phyloP scores from a whole-genome alignment of 495 filamentous ascomycete species.

The Hyphodiscus hymeniophilus region DNA sequence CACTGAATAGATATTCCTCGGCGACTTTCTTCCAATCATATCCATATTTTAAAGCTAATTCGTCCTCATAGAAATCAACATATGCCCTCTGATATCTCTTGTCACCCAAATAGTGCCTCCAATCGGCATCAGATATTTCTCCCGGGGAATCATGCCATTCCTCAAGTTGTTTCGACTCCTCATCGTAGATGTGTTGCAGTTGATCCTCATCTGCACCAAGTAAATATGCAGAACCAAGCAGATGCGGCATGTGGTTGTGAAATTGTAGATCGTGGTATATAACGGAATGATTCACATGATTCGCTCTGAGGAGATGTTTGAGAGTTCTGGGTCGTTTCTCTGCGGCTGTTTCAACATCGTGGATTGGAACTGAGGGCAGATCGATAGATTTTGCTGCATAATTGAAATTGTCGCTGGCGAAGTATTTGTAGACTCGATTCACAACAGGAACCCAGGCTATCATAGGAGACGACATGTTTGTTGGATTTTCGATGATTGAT shows the following conservation, averaged over 20 bases:
- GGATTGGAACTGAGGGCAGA: slow-evolving; percentile 59
- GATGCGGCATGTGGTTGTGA: slow-evolving; percentile 85
- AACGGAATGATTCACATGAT: slow-evolving; percentile 84
- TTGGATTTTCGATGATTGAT: background rate
- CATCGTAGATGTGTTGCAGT: slow-evolving; percentile 71
- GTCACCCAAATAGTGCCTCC: slow-evolving; percentile 75
- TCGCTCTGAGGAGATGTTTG: slow-evolving; percentile 81
- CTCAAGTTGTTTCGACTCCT: slow-evolving; percentile 59
- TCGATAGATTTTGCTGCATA: slow-evolving; percentile 40
- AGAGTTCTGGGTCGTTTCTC: slow-evolving; percentile 76
- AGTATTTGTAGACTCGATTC: slow-evolving; percentile 29
- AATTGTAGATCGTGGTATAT: slow-evolving; percentile 69
- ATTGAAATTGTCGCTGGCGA: slow-evolving; percentile 17
- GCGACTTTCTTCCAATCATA: slow-evolving; percentile 83
- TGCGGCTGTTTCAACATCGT: slow-evolving; percentile 68
- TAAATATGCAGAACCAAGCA: slow-evolving; percentile 76
- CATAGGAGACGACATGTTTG: slow-evolving; percentile 31
- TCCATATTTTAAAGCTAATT: slow-evolving; percentile 57
- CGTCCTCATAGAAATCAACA: slow-evolving; percentile 88
- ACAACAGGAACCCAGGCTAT: slow-evolving; percentile 41
- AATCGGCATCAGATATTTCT: slow-evolving; percentile 74
- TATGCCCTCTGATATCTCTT: slow-evolving; percentile 79
- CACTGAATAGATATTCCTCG: slow-evolving; percentile 65
- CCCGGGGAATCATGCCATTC: slow-evolving; percentile 80
- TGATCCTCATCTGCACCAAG: slow-evolving; percentile 66